These are phyloP conservation scores for Fragilaria radians DNA, from an alignment of 108 stramenopile genomes.

Conservation along the genomic window DNA sequence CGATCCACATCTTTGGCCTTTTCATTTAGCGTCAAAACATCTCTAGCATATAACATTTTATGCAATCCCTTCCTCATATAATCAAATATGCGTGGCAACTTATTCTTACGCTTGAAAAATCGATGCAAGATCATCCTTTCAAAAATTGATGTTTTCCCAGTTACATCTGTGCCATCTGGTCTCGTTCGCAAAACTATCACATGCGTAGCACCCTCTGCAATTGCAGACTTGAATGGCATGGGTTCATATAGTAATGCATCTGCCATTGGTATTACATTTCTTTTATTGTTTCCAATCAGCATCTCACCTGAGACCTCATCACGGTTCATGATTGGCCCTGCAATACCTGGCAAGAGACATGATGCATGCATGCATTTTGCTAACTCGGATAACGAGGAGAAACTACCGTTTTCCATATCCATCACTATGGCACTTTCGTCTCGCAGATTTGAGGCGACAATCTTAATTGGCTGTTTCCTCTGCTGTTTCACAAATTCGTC, in stretches of 20 bases:
- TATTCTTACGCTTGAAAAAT: conserved; percentile 81
- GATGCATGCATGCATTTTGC: conserved; percentile 84
- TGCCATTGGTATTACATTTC: conserved; percentile 54
- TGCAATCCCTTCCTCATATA: conserved; percentile 66
- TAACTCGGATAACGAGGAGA: conserved; percentile 67
- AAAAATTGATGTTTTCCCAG: conserved; percentile 69
- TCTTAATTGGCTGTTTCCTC: conserved; percentile 79
- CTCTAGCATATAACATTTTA: conserved; percentile 80
- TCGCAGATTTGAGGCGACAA: conserved; percentile 79
- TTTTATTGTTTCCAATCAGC: conserved; percentile 41
- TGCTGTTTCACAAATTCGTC: conserved; percentile 76
- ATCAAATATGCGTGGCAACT: conserved; percentile 43
- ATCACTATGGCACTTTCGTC: conserved; percentile 65
- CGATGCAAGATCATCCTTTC: conserved; percentile 77
- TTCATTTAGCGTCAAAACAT: conserved; percentile 75
- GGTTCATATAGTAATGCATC: conserved; percentile 91
- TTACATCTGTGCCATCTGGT: conserved; percentile 86
- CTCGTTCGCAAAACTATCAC: conserved; percentile 83
- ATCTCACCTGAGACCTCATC: conserved; percentile 26
- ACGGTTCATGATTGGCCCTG: conserved; percentile 84
- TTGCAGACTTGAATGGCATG: conserved; percentile 77
- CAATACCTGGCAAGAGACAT: conserved; percentile 91
- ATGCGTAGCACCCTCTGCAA: conserved; percentile 89
- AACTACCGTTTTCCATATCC: conserved; percentile 72
- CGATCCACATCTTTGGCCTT: conserved; percentile 40